These are phyloP conservation scores for Arabidopsis thaliana DNA, from an alignment of 345 rosid species.

Conservation along the genomic window DNA sequence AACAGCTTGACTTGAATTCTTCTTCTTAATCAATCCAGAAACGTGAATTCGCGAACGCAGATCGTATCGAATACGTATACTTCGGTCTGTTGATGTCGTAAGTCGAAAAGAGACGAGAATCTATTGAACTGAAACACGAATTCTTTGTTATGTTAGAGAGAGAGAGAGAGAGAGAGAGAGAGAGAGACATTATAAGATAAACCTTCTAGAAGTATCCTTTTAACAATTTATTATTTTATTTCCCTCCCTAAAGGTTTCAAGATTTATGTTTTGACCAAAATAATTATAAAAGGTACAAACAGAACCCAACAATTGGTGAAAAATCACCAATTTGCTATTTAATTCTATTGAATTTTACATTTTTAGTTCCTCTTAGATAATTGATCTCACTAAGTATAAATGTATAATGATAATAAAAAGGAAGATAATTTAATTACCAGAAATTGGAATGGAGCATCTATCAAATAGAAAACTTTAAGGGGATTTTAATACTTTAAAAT, in stretches of 20 bases:
- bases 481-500: neutral
- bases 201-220: constrained; percentile 12
- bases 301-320: neutral
- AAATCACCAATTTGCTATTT: neutral
- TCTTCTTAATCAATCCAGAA: no score
- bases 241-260: neutral
- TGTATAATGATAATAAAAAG: neutral
- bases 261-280: neutral
- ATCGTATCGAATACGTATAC: no score
- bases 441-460: neutral
- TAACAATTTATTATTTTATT: neutral
- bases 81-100: no score
- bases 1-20: neutral
- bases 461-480: neutral
- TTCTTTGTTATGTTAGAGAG: neutral
- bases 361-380: neutral
- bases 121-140: neutral
- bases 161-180: neutral
- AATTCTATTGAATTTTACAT: neutral
- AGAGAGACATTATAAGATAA: neutral
- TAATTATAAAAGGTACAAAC: neutral
- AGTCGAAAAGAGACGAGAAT: neutral
- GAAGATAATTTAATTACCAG: neutral
- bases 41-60: no score
- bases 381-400: neutral